Percentiles rank a stretch among this genome's conserved stretches.
These are phyloP conservation scores for Pseudocercospora macadamiae DNA, from an alignment of 2,329 filamentous ascomycete species.

Conservation along the genomic window DNA sequence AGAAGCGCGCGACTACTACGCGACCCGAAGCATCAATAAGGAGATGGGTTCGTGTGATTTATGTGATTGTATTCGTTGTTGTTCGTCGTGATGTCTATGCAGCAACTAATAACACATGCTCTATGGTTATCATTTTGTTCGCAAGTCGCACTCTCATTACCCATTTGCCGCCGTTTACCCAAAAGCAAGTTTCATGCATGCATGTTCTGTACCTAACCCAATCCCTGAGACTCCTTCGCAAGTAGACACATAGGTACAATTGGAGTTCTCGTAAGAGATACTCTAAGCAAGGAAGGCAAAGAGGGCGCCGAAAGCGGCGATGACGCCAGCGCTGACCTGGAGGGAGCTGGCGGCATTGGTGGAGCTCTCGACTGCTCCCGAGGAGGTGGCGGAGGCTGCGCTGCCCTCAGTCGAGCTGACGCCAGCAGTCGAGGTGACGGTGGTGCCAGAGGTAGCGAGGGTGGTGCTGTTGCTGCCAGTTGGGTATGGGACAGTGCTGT, in stretches of 20 bases:
- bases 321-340: constrained; percentile 17
- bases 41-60: background rate
- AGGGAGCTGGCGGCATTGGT: constrained; percentile 17
- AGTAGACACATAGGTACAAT: constrained; percentile 7
- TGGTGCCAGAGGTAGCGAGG: constrained; percentile 17
- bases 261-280: background rate
- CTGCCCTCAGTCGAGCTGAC: constrained; percentile 18
- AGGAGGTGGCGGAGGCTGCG: constrained; percentile 12
- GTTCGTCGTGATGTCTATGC: background rate
- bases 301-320: constrained; percentile 21
- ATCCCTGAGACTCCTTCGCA: constrained; percentile 2
- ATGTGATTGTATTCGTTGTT: background rate
- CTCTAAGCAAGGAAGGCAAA: constrained; percentile 26
- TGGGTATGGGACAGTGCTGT: constrained; percentile 24
- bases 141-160: background rate
- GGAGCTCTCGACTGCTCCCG: constrained; percentile 9
- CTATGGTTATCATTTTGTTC: too few species aligned
- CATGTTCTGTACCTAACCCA: constrained; percentile 2
- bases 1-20: too few species aligned
- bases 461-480: constrained; percentile 22
- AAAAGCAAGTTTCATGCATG: too few species aligned
- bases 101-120: background rate
- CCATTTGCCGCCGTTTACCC: background rate
- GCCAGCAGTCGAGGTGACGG: constrained; percentile 16
- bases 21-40: background rate